phyloP scores from a whole-genome alignment of 1,284 basidiomycete genomes.

The Pascua sp. region DNA sequence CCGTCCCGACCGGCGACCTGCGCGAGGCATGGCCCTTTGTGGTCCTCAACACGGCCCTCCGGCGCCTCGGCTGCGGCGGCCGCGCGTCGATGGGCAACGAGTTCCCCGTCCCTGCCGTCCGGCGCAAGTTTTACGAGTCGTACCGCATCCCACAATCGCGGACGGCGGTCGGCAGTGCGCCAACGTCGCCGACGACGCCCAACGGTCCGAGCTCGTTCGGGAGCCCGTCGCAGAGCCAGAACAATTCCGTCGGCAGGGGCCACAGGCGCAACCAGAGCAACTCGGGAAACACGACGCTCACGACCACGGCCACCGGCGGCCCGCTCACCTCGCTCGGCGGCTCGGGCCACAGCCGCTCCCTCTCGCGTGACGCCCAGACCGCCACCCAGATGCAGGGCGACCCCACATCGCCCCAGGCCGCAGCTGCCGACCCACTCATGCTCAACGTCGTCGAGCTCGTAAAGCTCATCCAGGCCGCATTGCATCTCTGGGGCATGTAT shows the following conservation, averaged over 20 bases:
- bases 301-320: no score
- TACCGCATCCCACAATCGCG: slow-evolving; percentile 29
- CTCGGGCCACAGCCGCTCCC: not conserved
- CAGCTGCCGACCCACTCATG: slow-evolving; percentile 26
- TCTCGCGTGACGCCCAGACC: not conserved
- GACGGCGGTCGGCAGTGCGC: slow-evolving; percentile 2
- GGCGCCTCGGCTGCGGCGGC: slow-evolving; percentile 45
- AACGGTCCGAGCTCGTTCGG: not conserved
- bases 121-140: slow-evolving; percentile 42
- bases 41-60: slow-evolving; percentile 42
- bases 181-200: slow-evolving; percentile 29
- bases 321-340: no score
- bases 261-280: not conserved
- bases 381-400: not conserved
- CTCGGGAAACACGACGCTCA: not conserved
- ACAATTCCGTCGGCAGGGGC: not conserved
- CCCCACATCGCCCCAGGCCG: not conserved
- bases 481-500: slow-evolving; percentile 41
- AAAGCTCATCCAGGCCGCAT: slow-evolving; percentile 39
- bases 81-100: slow-evolving; percentile 45
- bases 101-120: slow-evolving; percentile 31
- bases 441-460: slow-evolving; percentile 38
- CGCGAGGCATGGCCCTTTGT: slow-evolving; percentile 40
- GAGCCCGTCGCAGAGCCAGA: not conserved
- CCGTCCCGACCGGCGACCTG: slow-evolving; percentile 40